phyloP scores from a whole-genome alignment of 2,329 filamentous ascomycete genomes.

The Cladosporium sp. region DNA sequence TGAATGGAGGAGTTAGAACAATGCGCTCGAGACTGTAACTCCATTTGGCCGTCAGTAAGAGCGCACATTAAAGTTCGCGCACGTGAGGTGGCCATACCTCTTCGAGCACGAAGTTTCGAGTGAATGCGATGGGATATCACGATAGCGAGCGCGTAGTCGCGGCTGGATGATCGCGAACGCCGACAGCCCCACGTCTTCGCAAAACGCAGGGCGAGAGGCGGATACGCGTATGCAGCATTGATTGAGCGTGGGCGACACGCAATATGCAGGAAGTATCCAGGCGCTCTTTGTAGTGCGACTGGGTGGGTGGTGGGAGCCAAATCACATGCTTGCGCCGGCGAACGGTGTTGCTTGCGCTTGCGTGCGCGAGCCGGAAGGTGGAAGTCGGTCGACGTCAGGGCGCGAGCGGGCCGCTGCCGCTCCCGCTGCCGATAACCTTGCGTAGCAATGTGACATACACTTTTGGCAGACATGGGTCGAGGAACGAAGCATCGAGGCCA shows the following conservation, averaged over 20 bases:
- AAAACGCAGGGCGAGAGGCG: slow-evolving; percentile 1
- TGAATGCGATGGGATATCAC: not conserved
- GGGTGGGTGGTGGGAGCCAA: not conserved
- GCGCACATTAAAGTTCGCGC: not conserved
- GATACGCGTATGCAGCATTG: slow-evolving; percentile 1
- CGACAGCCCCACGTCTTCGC: slow-evolving; percentile 7
- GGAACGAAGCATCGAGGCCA: too few relatives aligned
- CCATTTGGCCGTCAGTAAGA: too few relatives aligned
- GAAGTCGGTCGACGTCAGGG: not conserved
- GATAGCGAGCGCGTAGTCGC: not conserved
- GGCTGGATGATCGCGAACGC: not conserved
- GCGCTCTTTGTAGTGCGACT: too few relatives aligned
- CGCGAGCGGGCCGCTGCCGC: not conserved
- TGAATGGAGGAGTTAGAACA: not conserved
- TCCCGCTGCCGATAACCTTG: not conserved
- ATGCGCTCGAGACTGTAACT: too few relatives aligned
- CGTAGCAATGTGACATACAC: too few relatives aligned
- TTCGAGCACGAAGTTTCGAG: not conserved
- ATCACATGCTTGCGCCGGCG: not conserved
- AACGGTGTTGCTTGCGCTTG: not conserved
- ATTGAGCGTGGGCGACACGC: not conserved
- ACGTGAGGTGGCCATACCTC: not conserved
- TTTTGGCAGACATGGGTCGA: too few relatives aligned
- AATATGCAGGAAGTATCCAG: not conserved
- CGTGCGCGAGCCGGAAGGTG: not conserved